Conservation (phyloP, 2,329 filamentous ascomycete genomes). For the Dendrostoma leiphaemia region DNA sequence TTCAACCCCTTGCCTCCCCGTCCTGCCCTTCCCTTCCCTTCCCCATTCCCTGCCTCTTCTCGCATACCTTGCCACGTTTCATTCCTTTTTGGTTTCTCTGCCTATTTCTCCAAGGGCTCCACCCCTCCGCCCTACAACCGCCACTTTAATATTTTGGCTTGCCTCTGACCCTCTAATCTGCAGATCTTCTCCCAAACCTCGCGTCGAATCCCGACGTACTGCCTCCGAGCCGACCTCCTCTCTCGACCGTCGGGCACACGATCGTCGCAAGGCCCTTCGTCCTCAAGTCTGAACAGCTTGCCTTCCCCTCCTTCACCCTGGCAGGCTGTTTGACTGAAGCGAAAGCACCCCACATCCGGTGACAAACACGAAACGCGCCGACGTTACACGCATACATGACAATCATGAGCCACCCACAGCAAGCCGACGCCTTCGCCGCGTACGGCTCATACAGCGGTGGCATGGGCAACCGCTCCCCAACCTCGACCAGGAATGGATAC, state of each 20-base stretch:
- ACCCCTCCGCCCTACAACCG: neutral
- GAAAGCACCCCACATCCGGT: neutral
- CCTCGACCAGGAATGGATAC: slow-evolving; percentile 26
- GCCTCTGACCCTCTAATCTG: slow-evolving; percentile 10
- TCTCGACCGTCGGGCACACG: neutral
- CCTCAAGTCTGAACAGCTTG: slow-evolving; percentile 8
- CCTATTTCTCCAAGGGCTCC: neutral
- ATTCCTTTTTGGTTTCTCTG: neutral
- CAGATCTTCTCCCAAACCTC: slow-evolving; percentile 10
- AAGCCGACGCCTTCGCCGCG: slow-evolving; percentile 17
- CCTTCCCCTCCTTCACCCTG: neutral
- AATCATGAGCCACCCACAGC: slow-evolving; percentile 19
- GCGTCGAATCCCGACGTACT: slow-evolving; percentile 2
- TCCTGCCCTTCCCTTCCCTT: neutral
- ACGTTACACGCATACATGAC: slow-evolving; percentile 11
- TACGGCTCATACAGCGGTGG: slow-evolving; percentile 17
- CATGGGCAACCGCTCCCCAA: slow-evolving; percentile 25
- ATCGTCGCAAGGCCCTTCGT: neutral
- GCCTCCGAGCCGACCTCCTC: neutral
- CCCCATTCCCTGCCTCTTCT: neutral
- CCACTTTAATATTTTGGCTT: slow-evolving; percentile 4
- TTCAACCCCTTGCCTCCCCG: slow-evolving; percentile 11
- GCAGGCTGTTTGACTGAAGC: slow-evolving; percentile 7
- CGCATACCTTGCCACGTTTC: neutral
- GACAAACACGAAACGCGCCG: neutral